Conservation (phyloP, 495 filamentous ascomycete genomes). For the Penicillium antarcticum region DNA sequence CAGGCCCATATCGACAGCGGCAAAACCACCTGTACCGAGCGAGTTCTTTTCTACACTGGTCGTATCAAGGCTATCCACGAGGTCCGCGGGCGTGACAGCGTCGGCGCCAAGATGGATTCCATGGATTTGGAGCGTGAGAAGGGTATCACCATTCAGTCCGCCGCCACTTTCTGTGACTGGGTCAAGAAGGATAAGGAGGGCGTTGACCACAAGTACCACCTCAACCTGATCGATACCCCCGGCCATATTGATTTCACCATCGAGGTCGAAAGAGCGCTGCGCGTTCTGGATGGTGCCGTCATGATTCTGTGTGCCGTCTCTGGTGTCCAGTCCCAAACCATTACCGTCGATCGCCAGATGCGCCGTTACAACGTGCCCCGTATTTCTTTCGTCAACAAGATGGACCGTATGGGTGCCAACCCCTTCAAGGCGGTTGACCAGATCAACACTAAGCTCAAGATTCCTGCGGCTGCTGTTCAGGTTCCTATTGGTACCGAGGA, state of each 20-base stretch:
- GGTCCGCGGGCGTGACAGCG: slow-evolving; percentile 89
- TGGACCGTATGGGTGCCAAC: slow-evolving; percentile 99
- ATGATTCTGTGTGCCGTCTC: slow-evolving; percentile 99
- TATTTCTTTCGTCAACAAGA: slow-evolving; percentile 98
- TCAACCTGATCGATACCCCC: slow-evolving; percentile 98
- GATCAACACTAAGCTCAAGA: slow-evolving; percentile 91
- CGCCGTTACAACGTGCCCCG: slow-evolving; percentile 94
- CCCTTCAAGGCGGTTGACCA: slow-evolving; percentile 97
- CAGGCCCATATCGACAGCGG: slow-evolving; percentile 98
- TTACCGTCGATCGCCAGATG: slow-evolving; percentile 99
- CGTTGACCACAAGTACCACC: slow-evolving; percentile 85
- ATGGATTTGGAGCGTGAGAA: slow-evolving; percentile 99
- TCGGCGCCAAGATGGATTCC: slow-evolving; percentile 99
- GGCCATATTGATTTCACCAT: slow-evolving; percentile 99
- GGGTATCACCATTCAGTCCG: slow-evolving; percentile 98
- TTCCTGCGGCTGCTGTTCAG: slow-evolving; percentile 90
- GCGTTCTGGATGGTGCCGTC: slow-evolving; percentile 94
- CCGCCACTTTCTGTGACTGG: slow-evolving; percentile 98
- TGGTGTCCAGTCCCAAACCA: slow-evolving; percentile 96
- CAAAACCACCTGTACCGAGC: slow-evolving; percentile 95
- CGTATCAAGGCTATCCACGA: slow-evolving; percentile 97
- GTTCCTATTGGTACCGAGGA: slow-evolving; percentile 94
- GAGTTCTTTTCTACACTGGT: slow-evolving; percentile 97
- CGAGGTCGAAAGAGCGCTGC: slow-evolving; percentile 93
- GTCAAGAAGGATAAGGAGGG: slow-evolving; percentile 70